phyloP scores from a whole-genome alignment of 129 eudicot genomes.

The Calendula officinalis region DNA sequence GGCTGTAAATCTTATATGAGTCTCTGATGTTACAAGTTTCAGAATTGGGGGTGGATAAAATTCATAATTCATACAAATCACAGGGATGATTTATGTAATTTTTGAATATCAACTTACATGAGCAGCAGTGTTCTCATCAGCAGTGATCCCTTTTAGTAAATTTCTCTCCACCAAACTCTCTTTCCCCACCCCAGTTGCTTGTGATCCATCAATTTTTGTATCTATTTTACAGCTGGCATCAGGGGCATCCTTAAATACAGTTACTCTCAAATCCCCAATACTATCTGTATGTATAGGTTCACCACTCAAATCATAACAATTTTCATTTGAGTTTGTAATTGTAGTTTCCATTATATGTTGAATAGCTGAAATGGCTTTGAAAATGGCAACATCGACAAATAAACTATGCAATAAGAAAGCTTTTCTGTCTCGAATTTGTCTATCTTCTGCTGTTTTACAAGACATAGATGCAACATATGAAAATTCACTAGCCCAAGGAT shows the following conservation, averaged over 20 bases:
- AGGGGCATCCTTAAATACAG: slow-evolving; percentile 69
- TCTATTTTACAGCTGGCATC: slow-evolving; percentile 92
- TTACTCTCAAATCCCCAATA: slow-evolving; percentile 80
- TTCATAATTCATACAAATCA: too few species aligned
- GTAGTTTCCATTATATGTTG: slow-evolving; percentile 48
- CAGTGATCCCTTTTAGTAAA: slow-evolving; percentile 95
- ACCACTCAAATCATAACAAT: slow-evolving; percentile 32
- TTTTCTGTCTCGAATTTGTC: slow-evolving; percentile 92
- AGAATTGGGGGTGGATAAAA: too few species aligned
- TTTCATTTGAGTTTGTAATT: slow-evolving; percentile 24
- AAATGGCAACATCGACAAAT: slow-evolving; percentile 95
- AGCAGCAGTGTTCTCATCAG: slow-evolving; percentile 99
- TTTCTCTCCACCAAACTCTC: slow-evolving; percentile 73
- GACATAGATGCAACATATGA: slow-evolving; percentile 83
- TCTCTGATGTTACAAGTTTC: too few species aligned
- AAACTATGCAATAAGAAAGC: slow-evolving; percentile 93
- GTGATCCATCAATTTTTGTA: slow-evolving; percentile 90
- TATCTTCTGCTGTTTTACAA: slow-evolving; percentile 91
- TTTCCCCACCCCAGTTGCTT: slow-evolving; percentile 69
- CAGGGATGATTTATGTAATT: too few species aligned
- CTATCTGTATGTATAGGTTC: slow-evolving; percentile 47
- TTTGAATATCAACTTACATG: slow-evolving; percentile 64
- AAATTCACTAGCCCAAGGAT: slow-evolving; percentile 90
- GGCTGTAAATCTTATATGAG: too few species aligned
- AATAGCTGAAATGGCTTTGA: slow-evolving; percentile 68